Conservation (phyloP, 805 yeast species). For the Wickerhamiella nectarea region DNA sequence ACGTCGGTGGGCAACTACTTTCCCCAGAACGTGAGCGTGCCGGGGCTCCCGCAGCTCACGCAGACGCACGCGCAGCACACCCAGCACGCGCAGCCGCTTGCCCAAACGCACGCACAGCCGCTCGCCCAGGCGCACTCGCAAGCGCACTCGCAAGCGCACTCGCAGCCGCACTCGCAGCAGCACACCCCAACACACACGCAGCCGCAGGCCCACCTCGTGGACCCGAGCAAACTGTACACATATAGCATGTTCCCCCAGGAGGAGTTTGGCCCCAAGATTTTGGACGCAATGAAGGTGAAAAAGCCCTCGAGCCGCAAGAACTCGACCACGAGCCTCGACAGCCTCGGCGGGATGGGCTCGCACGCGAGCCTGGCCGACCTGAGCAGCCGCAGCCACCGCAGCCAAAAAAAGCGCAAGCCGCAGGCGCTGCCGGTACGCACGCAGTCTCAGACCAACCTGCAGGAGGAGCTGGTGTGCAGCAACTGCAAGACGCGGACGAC, state of each 20-base stretch:
- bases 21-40: neutral
- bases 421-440: neutral
- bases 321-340: conserved; percentile 2
- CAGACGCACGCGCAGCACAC: neutral
- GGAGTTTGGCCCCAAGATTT: conserved; percentile 1
- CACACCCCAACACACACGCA: neutral
- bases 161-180: neutral
- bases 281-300: conserved; percentile 4
- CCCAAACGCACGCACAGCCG: neutral
- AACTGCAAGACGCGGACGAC: conserved; percentile 86
- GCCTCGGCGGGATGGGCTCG: neutral
- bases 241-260: conserved; percentile 3
- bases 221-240: conserved; percentile 1
- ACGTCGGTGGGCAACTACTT: neutral
- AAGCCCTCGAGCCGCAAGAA: neutral
- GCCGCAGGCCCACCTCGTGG: neutral
- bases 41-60: neutral
- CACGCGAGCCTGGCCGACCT: no score
- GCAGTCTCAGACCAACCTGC: neutral
- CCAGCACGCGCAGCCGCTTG: neutral
- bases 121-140: neutral
- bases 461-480: conserved; percentile 37
- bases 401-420: neutral
- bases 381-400: neutral
- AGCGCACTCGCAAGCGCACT: neutral